These are phyloP conservation scores for Aquilaria agallochum DNA, from an alignment of 441 rosid genomes.

Conservation along the genomic window DNA sequence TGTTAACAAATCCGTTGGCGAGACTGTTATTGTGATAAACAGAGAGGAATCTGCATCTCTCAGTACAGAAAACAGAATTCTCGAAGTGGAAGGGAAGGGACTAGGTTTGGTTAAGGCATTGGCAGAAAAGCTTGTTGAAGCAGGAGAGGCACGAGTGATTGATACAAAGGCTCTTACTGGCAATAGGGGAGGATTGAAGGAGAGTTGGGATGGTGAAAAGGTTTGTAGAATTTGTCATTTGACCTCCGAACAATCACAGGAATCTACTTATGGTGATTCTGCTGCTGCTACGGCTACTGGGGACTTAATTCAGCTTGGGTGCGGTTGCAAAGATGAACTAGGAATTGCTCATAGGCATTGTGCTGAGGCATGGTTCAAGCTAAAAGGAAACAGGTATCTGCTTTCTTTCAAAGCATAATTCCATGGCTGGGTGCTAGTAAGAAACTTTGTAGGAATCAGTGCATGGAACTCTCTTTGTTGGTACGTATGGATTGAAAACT, in stretches of 20 bases:
- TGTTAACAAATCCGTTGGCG: constrained; percentile 18
- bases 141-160: constrained; percentile 35
- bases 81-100: constrained; percentile 16
- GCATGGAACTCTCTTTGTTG: neutral
- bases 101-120: constrained; percentile 22
- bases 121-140: constrained; percentile 25
- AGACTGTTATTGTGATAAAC: constrained; percentile 28
- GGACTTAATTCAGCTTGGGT: constrained; percentile 72
- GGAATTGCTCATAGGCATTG: constrained; percentile 75
- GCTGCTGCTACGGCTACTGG: constrained; percentile 15
- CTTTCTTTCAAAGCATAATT: neutral
- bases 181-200: constrained; percentile 26
- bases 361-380: constrained; percentile 92
- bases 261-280: constrained; percentile 13
- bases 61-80: constrained; percentile 14
- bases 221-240: constrained; percentile 89
- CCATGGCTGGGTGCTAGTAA: too few relatives aligned
- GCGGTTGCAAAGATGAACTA: constrained; percentile 89
- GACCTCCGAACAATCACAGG: constrained; percentile 47
- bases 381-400: constrained; percentile 82
- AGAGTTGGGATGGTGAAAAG: constrained; percentile 38
- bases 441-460: too few relatives aligned
- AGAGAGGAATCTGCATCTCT: constrained; percentile 24
- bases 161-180: constrained; percentile 33
- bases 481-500: neutral